Evolutionary conservation across 192 early-diverging fungal genomes (phyloP), one percentile per base, ranked within the genome.

Genomic region (Coemansia sp.): DNA sequence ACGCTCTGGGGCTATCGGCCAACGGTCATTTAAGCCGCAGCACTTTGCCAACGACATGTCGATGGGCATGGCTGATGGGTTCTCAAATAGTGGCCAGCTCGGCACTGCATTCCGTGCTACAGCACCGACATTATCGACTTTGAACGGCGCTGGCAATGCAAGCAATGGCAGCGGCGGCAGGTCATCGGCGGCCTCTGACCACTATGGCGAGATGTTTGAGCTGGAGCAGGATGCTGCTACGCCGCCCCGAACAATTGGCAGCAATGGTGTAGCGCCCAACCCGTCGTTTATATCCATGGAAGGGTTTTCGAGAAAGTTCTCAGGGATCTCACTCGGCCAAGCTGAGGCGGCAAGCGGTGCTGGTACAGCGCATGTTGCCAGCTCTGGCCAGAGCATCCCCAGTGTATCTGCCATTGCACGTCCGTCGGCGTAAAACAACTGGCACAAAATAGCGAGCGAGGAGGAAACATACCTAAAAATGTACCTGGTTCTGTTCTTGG

Each of bases 201-300:
- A 74, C 65, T 67, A 69, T 21, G 80, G 69, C 44, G 80, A 82
- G 14, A 46, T 77, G 69, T 82, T 82, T 72, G 80, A 82, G 75
- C 69, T 82, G 39, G 80, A 82, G 46, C 72, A 73, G 37, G 80
- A 82, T 23, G 38, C 15, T 10, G 62, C 75, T 27, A 15, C 37
- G 10, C 64, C 63, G 14, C 37, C 50, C 3, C 68, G 59, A 45
- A 5, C 44, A 7, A 37, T 41, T 63, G 51, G 38, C 62, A 68
- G 53, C 61, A 74, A 46, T 46, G 48, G 37, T 1, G 12, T 68
- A 12, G 66, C 75, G n/a, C 69, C 71, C 17, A 76, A 82, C 31
- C 71, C 74, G 32, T 60, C 62, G 65, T 76, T 82, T 44, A 76
- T 77, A 25, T 70, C 73, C 1, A 77, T 77, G 63, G 72, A 83